phyloP scores from a whole-genome alignment of 2,329 filamentous ascomycete genomes.

The Penicillium sp. region DNA sequence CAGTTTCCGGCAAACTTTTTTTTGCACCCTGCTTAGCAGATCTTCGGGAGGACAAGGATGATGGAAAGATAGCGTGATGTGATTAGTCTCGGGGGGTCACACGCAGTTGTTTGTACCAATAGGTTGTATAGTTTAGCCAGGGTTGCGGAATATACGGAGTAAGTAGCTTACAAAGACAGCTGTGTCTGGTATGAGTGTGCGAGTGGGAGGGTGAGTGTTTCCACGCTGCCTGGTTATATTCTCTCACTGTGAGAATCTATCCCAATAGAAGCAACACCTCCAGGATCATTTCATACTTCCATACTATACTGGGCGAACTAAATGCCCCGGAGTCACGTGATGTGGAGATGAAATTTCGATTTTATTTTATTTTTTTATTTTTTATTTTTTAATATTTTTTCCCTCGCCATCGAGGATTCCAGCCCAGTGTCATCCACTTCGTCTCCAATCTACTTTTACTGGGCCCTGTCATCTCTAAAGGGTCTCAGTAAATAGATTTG shows the following conservation, averaged over 20 bases:
- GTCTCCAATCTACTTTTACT: conserved; percentile 18
- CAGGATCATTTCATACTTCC: no score
- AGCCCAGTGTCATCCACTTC: conserved; percentile 27
- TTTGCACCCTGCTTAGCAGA: conserved; percentile 56
- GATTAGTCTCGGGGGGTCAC: not conserved
- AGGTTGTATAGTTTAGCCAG: conserved; percentile 7
- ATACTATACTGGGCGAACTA: no score
- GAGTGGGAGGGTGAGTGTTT: not conserved
- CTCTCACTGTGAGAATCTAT: no score
- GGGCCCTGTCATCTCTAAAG: conserved; percentile 11
- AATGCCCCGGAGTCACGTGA: conserved; percentile 16
- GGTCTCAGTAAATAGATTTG: conserved; percentile 7
- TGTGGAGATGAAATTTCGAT: conserved; percentile 21
- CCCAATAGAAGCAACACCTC: no score
- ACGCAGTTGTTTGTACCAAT: conserved; percentile 4
- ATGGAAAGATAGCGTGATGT: conserved; percentile 18
- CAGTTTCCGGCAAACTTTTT: conserved; percentile 54
- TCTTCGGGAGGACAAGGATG: conserved; percentile 26
- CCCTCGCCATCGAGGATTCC: conserved; percentile 24
- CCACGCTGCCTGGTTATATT: no score
- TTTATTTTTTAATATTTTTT: conserved; percentile 25
- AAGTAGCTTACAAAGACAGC: not conserved
- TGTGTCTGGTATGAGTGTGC: not conserved
- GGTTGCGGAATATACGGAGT: conserved; percentile 4
- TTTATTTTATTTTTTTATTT: conserved; percentile 17